These are phyloP conservation scores for Umbilicaria muhlenbergii DNA, from an alignment of 495 filamentous ascomycete species.

Conservation along the genomic window DNA sequence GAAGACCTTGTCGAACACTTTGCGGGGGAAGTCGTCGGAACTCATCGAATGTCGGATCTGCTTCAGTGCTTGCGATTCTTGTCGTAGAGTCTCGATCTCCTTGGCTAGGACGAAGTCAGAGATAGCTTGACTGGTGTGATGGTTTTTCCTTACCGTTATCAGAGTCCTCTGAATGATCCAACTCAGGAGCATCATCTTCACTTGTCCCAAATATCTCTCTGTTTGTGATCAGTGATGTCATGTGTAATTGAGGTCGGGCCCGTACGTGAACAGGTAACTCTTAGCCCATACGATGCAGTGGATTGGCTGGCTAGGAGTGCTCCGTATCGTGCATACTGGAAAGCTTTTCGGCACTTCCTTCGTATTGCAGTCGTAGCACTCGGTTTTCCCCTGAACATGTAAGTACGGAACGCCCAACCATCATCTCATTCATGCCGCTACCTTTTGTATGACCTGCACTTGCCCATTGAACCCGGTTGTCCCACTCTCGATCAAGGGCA, in stretches of 20 bases:
- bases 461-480: slow-evolving; percentile 98
- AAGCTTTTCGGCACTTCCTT: slow-evolving; percentile 84
- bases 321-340: slow-evolving; percentile 92
- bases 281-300: slow-evolving; percentile 99
- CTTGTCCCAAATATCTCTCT: slow-evolving; percentile 83
- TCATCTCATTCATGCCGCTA: slow-evolving; percentile 11
- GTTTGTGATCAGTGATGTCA: slow-evolving; percentile 9
- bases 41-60: slow-evolving; percentile 73
- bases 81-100: slow-evolving; percentile 73
- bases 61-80: slow-evolving; percentile 70
- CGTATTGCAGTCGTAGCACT: slow-evolving; percentile 88
- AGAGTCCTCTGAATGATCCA: slow-evolving; percentile 62
- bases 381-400: slow-evolving; percentile 54
- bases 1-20: slow-evolving; percentile 90
- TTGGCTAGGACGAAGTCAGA: slow-evolving; percentile 34
- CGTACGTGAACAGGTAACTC: slow-evolving; percentile 76
- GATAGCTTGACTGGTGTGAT: background rate
- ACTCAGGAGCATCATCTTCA: slow-evolving; percentile 61
- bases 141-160: slow-evolving; percentile 48
- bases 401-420: slow-evolving; percentile 2
- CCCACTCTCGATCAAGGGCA: slow-evolving; percentile 90
- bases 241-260: background rate
- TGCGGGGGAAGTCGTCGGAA: slow-evolving; percentile 56
- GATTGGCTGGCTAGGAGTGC: slow-evolving; percentile 85
- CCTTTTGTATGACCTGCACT: slow-evolving; percentile 88